phyloP scores from a whole-genome alignment of 75 land plant genomes.

The Cupressus sempervirens region DNA sequence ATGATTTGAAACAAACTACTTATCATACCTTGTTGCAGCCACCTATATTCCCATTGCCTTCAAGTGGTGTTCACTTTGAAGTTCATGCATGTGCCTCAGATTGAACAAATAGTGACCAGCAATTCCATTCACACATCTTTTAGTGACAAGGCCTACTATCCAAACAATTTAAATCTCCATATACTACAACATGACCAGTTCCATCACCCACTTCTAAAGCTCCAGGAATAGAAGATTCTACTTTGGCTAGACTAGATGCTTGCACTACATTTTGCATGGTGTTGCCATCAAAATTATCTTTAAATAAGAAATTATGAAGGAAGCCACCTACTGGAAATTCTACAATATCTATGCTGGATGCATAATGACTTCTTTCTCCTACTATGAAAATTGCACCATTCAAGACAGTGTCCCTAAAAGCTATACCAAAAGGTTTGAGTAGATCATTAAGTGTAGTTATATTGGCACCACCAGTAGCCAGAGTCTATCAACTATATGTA shows the following conservation, averaged over 20 bases:
- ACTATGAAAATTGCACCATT: constrained; percentile 82
- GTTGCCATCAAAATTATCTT: constrained; percentile 67
- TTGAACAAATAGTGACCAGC: too few relatives aligned
- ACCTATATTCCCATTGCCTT: too few relatives aligned
- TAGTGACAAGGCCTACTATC: too few relatives aligned
- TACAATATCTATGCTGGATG: constrained; percentile 90
- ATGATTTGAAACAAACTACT: too few relatives aligned
- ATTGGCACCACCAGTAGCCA: constrained; percentile 98
- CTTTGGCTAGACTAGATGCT: constrained; percentile 46
- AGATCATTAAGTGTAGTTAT: constrained; percentile 94
- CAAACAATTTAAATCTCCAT: constrained; percentile 97
- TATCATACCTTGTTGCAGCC: too few relatives aligned
- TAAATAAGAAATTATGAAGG: constrained; percentile 75
- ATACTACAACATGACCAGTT: constrained; percentile 75
- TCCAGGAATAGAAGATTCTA: constrained; percentile 79
- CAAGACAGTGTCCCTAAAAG: constrained; percentile 88
- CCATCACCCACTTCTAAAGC: constrained; percentile 48
- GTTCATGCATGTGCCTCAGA: too few relatives aligned
- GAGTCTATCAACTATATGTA: constrained; percentile 99
- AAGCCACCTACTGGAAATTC: constrained; percentile 85
- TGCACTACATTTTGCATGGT: constrained; percentile 37
- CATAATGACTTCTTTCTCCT: constrained; percentile 89
- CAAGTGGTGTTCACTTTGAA: too few relatives aligned
- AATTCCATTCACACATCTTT: too few relatives aligned
- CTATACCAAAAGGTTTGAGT: constrained; percentile 90